These are phyloP conservation scores for Porodaedalea pini DNA, from an alignment of 1,284 basidiomycete genomes.

Conservation along the genomic window DNA sequence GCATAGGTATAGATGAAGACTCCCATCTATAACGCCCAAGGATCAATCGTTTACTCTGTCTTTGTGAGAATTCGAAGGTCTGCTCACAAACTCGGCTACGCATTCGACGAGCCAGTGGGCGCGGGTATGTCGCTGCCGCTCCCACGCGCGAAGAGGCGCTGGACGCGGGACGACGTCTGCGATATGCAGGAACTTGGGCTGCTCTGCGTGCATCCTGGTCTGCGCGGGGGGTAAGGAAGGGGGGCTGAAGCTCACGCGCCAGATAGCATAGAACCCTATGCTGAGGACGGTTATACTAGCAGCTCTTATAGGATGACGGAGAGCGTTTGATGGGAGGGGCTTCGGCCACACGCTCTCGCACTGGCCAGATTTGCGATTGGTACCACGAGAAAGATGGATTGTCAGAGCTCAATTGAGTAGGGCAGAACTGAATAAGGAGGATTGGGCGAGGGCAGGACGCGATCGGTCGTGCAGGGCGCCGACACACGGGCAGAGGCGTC, in stretches of 20 bases:
- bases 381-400: too few species aligned
- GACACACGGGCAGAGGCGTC: too few species aligned
- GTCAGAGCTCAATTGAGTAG: too few species aligned
- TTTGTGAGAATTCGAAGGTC: too few species aligned
- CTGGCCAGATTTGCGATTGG: too few species aligned
- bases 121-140: conserved; percentile 46
- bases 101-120: conserved; percentile 54
- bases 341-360: not conserved
- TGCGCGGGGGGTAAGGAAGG: not conserved
- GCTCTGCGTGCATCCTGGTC: conserved; percentile 12
- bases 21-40: conserved; percentile 30
- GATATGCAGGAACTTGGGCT: conserved; percentile 34
- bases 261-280: too few species aligned
- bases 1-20: conserved; percentile 54
- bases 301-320: not conserved
- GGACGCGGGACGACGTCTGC: conserved; percentile 41
- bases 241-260: not conserved
- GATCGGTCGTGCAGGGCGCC: too few species aligned
- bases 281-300: not conserved
- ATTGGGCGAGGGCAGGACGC: too few species aligned
- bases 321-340: not conserved
- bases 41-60: conserved; percentile 35
- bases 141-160: conserved; percentile 46
- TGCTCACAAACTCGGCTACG: conserved; percentile 55
- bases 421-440: too few species aligned